These are phyloP conservation scores for Rhododendron molle DNA, from an alignment of 148 eudicot species.

Conservation along the genomic window DNA sequence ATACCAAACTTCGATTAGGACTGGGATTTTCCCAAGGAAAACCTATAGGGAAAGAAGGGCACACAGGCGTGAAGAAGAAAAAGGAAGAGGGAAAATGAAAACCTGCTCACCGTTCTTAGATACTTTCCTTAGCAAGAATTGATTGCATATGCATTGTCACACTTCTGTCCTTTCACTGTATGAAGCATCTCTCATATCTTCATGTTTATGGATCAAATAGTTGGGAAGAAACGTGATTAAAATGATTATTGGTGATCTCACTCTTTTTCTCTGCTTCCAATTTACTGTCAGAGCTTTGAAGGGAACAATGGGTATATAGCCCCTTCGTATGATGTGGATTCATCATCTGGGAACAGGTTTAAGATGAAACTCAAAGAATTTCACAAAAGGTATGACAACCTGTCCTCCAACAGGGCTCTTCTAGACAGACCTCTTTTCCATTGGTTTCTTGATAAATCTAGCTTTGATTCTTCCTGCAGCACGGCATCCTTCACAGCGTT, in stretches of 20 bases:
- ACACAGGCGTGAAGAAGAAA: background rate
- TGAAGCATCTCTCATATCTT: background rate
- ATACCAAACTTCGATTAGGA: background rate
- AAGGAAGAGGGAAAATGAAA: background rate
- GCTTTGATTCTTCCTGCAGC: constrained; percentile 41
- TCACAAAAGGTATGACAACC: constrained; percentile 57
- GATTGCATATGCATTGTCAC: background rate
- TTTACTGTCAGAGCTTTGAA: constrained; percentile 47
- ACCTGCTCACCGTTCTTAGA: background rate
- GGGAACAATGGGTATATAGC: constrained; percentile 65
- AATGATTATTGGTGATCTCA: constrained; percentile 7
- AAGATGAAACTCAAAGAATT: constrained; percentile 90
- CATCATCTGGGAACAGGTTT: constrained; percentile 73
- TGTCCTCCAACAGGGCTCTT: background rate
- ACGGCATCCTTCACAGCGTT: constrained; percentile 79
- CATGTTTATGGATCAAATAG: background rate
- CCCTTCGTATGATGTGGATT: constrained; percentile 63
- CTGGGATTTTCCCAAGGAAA: background rate
- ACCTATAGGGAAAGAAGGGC: background rate
- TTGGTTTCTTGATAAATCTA: constrained; percentile 5
- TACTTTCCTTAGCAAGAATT: background rate
- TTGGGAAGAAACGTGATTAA: background rate
- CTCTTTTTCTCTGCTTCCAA: constrained; percentile 8
- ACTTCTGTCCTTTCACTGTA: background rate
- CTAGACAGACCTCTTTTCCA: background rate